phyloP scores from a whole-genome alignment of 2,329 filamentous ascomycete species.

The Fusarium metavorans region DNA sequence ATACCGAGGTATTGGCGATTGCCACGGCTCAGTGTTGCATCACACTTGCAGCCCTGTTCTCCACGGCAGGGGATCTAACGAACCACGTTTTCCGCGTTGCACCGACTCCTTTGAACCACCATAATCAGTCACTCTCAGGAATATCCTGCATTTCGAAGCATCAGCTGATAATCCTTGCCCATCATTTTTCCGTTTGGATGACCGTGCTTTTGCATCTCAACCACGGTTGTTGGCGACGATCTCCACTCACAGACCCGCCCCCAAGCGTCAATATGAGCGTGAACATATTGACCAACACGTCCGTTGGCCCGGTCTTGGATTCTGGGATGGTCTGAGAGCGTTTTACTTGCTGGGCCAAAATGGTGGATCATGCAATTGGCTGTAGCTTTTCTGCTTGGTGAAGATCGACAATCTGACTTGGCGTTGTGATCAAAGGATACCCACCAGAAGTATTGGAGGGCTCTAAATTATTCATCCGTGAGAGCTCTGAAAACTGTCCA shows the following conservation, averaged over 20 bases:
- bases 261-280: not conserved
- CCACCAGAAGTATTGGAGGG: not conserved
- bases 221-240: not conserved
- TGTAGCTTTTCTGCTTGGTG: not conserved
- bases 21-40: not conserved
- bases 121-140: not conserved
- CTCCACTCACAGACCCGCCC: not conserved
- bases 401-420: not conserved
- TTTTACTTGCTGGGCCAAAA: not conserved
- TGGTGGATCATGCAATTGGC: not conserved
- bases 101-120: not conserved
- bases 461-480: not conserved
- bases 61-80: not conserved
- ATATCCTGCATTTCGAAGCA: not conserved
- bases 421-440: not conserved
- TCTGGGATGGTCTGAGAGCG: not conserved
- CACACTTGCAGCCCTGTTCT: not conserved
- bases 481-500: not conserved
- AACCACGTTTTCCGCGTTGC: not conserved
- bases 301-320: not conserved
- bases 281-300: not conserved
- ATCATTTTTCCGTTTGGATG: not conserved
- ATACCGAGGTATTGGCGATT: not conserved
- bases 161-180: not conserved
- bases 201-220: not conserved